Base-by-base conservation (phyloP, 257 asterid genomes). In the Solanum commersonii region DNA sequence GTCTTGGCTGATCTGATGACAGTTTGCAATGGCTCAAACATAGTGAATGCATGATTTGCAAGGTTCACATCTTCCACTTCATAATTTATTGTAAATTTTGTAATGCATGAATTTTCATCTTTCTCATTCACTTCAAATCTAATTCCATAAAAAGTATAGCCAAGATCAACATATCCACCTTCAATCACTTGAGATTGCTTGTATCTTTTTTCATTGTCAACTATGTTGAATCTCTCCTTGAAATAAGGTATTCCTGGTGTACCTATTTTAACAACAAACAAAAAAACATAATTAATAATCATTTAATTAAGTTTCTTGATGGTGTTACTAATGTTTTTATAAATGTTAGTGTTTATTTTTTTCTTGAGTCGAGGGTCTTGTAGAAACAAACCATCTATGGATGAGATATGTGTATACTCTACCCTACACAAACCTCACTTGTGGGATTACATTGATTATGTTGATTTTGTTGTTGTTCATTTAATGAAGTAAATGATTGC, bases 161-260 rank as follows among this genome's bases (percentile, higher is more conserved):
- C 85, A 81, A 81, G 85, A 81, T 81, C 85, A 46, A 46, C 85
- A 81, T 46, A 46, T 29, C 85, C 68, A 46, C 85, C 85, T 46
- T 81, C 85, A 27, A 81, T 44, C 6, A 81, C 85, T 59, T 81
- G 67, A 27, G 68, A 29, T 49, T 81, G 85, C 42, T 81, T 46
- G 68, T 81, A 81, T 18, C 67, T 81, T 46, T 46, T 81, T 65
- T 81, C 85, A 81, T 81, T 2, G 33, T 46, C 68, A 14, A 81
- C 85, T 81, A 46, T 81, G 16, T 81, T 81, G 68, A 46, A 31
- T 29, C 42, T 81, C 29, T 81, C 83, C 59, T 76, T 81, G 85
- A 81, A 81, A 81, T 81, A 81, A 3, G 85, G 85, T 81, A 81
- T 46, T 42, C 85, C 85, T 81, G 85, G 42, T 81, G 85, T 46